Evolutionary conservation across 2,329 filamentous ascomycete species (phyloP).

Genomic region (Seiridium unicorne): DNA sequence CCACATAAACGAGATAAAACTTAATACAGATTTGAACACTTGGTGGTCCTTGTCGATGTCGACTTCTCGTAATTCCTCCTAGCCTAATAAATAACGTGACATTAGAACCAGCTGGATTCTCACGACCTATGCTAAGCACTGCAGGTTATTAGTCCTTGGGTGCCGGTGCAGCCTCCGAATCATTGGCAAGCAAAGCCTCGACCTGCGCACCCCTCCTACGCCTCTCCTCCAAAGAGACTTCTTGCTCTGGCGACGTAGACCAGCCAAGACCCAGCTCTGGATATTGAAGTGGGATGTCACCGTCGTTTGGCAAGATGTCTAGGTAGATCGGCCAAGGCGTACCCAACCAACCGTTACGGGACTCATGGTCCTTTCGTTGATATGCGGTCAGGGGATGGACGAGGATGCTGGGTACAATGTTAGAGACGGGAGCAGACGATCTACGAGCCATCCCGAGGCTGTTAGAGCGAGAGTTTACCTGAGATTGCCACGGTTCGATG

Average conservation of each 20-base stretch:
- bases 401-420: slow-evolving; percentile 19
- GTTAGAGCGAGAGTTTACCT: slow-evolving; percentile 17
- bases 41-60: no score
- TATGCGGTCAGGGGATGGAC: slow-evolving; percentile 29
- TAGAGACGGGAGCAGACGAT: neutral
- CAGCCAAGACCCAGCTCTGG: slow-evolving; percentile 28
- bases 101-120: no score
- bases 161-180: slow-evolving; percentile 29
- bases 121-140: neutral
- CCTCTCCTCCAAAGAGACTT: slow-evolving; percentile 28
- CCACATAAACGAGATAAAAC: no score
- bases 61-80: no score
- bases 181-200: slow-evolving; percentile 25
- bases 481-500: slow-evolving; percentile 27
- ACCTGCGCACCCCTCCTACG: slow-evolving; percentile 24
- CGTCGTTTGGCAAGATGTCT: slow-evolving; percentile 23
- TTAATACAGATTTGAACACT: no score
- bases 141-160: slow-evolving; percentile 16
- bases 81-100: no score
- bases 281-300: slow-evolving; percentile 28
- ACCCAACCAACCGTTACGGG: slow-evolving; percentile 31
- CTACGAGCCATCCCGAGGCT: neutral
- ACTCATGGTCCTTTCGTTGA: slow-evolving; percentile 30
- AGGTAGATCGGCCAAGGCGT: slow-evolving; percentile 31
- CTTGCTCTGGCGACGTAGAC: slow-evolving; percentile 24